A percentile compares a stretch with the other conserved stretches of the same genome.
phyloP scores from a whole-genome alignment of 1,284 basidiomycete species.

The Neonothopanus nambi region DNA sequence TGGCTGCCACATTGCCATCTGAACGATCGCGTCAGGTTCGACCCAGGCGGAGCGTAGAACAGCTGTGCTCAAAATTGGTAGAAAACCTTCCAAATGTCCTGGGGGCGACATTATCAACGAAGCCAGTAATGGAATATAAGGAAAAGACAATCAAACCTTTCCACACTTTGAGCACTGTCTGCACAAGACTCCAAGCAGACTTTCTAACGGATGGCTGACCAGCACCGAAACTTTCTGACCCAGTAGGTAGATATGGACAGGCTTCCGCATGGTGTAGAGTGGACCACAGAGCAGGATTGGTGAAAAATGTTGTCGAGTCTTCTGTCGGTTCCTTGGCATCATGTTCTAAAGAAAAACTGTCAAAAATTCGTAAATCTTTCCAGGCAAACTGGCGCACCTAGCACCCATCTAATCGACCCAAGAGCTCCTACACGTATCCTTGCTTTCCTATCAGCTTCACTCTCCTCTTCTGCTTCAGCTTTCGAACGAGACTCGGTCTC shows the following conservation, averaged over 20 bases:
- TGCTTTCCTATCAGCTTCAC: conserved; percentile 65
- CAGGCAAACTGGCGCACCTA: conserved; percentile 46
- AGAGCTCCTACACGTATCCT: conserved; percentile 74
- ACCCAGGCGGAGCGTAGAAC: conserved; percentile 77
- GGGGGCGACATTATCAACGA: background rate
- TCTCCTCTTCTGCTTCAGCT: conserved; percentile 63
- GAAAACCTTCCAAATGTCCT: conserved; percentile 27
- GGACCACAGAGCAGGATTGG: conserved; percentile 61
- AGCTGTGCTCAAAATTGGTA: conserved; percentile 54
- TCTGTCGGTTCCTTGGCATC: conserved; percentile 26
- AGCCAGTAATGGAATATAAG: background rate
- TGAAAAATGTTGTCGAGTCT: conserved; percentile 39
- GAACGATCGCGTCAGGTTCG: conserved; percentile 71
- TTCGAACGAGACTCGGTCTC: conserved; percentile 25
- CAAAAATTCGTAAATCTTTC: conserved; percentile 8
- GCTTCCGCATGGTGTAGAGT: conserved; percentile 42
- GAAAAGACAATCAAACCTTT: conserved; percentile 39
- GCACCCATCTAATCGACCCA: conserved; percentile 64
- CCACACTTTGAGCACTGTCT: conserved; percentile 38
- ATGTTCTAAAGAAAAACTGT: conserved; percentile 18
- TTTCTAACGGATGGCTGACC: conserved; percentile 70
- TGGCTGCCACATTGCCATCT: conserved; percentile 68
- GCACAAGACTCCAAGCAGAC: conserved; percentile 57
- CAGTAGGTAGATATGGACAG: conserved; percentile 43
- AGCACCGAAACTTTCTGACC: conserved; percentile 52